A percentile compares a stretch with the other conserved stretches of the same genome.
Evolutionary conservation across 2,329 filamentous ascomycete species (phyloP).

Genomic region (Graphilbum sp.): DNA sequence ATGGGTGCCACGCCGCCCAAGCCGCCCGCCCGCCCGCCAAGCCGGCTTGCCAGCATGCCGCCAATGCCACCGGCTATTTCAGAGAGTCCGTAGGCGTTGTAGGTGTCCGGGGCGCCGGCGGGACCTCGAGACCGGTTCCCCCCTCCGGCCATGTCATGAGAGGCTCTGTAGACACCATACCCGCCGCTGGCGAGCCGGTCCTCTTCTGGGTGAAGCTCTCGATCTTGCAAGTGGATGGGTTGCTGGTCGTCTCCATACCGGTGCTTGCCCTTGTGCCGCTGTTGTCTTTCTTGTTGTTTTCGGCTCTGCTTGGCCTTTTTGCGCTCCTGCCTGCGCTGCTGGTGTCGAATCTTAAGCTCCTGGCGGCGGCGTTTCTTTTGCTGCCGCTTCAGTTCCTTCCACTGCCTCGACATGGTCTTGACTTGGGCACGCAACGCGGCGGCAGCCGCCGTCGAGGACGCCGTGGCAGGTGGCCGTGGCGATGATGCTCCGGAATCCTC

Average conservation of each 20-base stretch:
- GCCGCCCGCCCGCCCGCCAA: background rate
- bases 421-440: constrained; percentile 26
- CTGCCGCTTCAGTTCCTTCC: constrained; percentile 23
- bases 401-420: constrained; percentile 25
- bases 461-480: too few species aligned
- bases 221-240: too few species aligned
- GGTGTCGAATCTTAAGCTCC: constrained; percentile 15
- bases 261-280: background rate
- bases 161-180: too few species aligned
- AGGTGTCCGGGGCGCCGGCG: too few species aligned
- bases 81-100: background rate
- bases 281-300: constrained; percentile 1
- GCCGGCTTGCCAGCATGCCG: background rate
- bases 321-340: background rate
- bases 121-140: too few species aligned
- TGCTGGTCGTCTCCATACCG: background rate
- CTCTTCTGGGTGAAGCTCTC: too few species aligned
- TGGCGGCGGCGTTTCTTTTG: constrained; percentile 17
- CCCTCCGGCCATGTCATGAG: too few species aligned
- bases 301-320: background rate
- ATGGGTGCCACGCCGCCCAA: background rate
- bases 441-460: constrained; percentile 11
- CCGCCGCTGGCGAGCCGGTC: too few species aligned
- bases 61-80: background rate
- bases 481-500: background rate